A percentile compares a stretch with the other conserved stretches of the same genome.
phyloP scores from a whole-genome alignment of 192 early-diverging fungal species.

The Oehlia diaphana region DNA sequence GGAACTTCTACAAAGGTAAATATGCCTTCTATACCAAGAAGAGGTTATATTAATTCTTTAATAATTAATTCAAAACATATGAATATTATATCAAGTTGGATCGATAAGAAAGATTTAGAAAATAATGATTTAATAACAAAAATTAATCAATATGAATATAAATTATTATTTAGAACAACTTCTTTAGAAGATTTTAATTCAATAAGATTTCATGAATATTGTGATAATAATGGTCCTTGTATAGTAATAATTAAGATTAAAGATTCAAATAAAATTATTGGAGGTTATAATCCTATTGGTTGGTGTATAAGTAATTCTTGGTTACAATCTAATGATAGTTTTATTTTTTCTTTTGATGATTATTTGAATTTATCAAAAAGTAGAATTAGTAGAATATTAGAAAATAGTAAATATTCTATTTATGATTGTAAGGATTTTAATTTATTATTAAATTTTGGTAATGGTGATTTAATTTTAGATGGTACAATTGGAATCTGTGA shows the following conservation, averaged over 20 bases:
- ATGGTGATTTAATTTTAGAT: background rate
- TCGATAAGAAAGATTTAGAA: background rate
- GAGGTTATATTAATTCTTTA: background rate
- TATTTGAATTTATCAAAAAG: background rate
- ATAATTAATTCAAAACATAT: background rate
- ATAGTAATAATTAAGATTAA: background rate
- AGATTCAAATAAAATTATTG: slow-evolving; percentile 2
- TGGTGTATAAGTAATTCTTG: background rate
- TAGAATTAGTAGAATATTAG: background rate
- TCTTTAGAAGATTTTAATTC: background rate
- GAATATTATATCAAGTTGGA: background rate
- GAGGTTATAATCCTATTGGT: slow-evolving; percentile 11
- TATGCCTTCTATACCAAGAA: background rate
- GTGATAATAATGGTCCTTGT: background rate
- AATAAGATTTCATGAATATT: background rate
- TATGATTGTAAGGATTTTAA: background rate
- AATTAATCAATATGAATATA: background rate
- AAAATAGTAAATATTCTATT: background rate
- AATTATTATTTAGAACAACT: background rate
- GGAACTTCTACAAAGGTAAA: background rate
- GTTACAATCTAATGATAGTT: background rate
- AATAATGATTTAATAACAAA: background rate
- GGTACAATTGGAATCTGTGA: background rate
- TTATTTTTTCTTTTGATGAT: slow-evolving; percentile 9
- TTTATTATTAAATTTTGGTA: background rate